phyloP scores from a whole-genome alignment of 495 filamentous ascomycete species.

The Penicillium coprophilum region DNA sequence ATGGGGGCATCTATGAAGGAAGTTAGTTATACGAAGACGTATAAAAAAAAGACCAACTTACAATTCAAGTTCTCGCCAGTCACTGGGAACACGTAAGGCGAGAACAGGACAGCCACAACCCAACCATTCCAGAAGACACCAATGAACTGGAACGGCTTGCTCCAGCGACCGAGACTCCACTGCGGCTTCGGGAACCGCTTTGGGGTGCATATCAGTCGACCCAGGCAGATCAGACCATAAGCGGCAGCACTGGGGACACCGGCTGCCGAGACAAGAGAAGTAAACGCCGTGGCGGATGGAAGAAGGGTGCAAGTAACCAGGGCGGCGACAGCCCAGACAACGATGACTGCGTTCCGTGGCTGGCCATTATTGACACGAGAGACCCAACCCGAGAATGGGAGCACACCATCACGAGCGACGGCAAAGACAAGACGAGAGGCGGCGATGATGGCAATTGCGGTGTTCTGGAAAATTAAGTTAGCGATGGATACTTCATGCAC shows the following conservation, averaged over 20 bases:
- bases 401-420: slow-evolving; percentile 55
- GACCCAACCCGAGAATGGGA: slow-evolving; percentile 57
- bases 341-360: slow-evolving; percentile 55
- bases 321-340: slow-evolving; percentile 51
- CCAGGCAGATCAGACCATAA: slow-evolving; percentile 55
- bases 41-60: slow-evolving; percentile 21
- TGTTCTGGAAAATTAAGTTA: slow-evolving; percentile 39
- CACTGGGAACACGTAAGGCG: slow-evolving; percentile 47
- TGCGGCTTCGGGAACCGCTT: slow-evolving; percentile 46
- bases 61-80: slow-evolving; percentile 48
- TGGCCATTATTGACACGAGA: slow-evolving; percentile 51
- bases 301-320: slow-evolving; percentile 54
- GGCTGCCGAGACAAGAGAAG: slow-evolving; percentile 52
- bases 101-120: slow-evolving; percentile 51
- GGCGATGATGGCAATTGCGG: slow-evolving; percentile 53
- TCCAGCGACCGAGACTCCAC: slow-evolving; percentile 46
- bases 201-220: slow-evolving; percentile 48
- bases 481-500: background rate
- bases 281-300: slow-evolving; percentile 54
- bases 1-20: slow-evolving; percentile 44
- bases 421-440: slow-evolving; percentile 58
- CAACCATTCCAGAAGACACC: slow-evolving; percentile 52
- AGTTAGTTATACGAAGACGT: slow-evolving; percentile 1
- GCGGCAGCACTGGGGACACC: slow-evolving; percentile 54
- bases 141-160: slow-evolving; percentile 51